phyloP scores from a whole-genome alignment of 129 eudicot species.

The Sambucus nigra region DNA sequence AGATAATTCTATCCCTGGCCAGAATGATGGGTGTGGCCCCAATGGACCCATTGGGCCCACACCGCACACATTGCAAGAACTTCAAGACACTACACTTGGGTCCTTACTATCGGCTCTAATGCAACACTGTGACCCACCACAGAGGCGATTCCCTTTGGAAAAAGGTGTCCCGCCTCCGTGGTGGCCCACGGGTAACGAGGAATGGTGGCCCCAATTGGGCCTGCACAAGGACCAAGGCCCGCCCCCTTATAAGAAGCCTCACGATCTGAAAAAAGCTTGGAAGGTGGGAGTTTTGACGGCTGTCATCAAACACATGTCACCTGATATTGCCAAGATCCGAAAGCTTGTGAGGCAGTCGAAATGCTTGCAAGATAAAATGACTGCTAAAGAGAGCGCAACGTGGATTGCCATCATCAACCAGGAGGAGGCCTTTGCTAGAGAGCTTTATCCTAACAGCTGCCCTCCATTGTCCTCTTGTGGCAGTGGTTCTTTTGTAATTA shows the following conservation, averaged over 20 bases:
- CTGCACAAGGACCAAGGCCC: constrained; percentile 49
- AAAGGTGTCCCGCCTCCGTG: constrained; percentile 77
- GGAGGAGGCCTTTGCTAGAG: constrained; percentile 52
- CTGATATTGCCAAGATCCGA: constrained; percentile 55
- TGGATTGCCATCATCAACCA: constrained; percentile 70
- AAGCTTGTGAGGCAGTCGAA: constrained; percentile 73
- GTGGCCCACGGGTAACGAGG: constrained; percentile 86
- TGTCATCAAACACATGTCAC: constrained; percentile 75
- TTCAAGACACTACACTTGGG: constrained; percentile 81
- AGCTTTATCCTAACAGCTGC: constrained; percentile 47
- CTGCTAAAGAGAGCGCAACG: constrained; percentile 61
- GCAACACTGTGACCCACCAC: constrained; percentile 87
- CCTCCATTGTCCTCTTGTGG: constrained; percentile 46
- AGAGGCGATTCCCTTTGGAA: constrained; percentile 68
- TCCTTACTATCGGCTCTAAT: constrained; percentile 67
- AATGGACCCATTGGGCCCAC: constrained; percentile 67
- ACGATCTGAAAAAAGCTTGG: constrained; percentile 67
- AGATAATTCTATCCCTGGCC: constrained; percentile 40
- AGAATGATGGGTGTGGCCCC: constrained; percentile 28
- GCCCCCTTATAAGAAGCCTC: constrained; percentile 80
- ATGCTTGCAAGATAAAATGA: constrained; percentile 81
- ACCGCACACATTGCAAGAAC: constrained; percentile 71
- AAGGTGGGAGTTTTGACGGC: constrained; percentile 76
- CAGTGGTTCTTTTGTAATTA: constrained; percentile 38
- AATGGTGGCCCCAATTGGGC: constrained; percentile 72